Base-by-base conservation (phyloP, 495 filamentous ascomycete genomes). In the Tuber magnatum region DNA sequence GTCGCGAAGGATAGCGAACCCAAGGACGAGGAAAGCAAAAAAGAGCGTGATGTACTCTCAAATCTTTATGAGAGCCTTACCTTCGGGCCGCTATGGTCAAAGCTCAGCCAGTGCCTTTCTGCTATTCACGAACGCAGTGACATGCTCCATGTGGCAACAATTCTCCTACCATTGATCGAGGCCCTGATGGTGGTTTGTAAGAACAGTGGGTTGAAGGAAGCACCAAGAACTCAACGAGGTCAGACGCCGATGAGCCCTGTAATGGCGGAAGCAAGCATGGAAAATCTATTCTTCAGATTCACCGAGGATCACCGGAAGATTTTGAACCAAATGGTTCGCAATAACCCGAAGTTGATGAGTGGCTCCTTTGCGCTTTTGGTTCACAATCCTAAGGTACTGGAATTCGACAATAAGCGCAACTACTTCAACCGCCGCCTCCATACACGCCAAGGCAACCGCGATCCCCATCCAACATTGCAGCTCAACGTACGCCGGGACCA, bases 391-490 rank as follows among this genome's bases (percentile, higher is more conserved):
- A 98, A 97, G 88, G 95, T 99, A 22, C 85, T 99, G 69, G 95
- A 99, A 80, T 99, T 99, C 81, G 95, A 99, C 83, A 99, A 98
- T 85, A 99, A 99, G 87, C 94, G 96, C 80, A 97, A 96, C 83
- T 99, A 95, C 88, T 99, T 99, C 86, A 97, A 88, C 83, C 92
- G 96, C 68, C 92, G 92, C 78, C 88, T 99, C 32, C 95, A 98
- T 83, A 87, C 89, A 48, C 92, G 94, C 73, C 87, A 87, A 20
- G 88, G 92, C 77, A 86, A 88, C 77, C 86, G 87, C 24, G 85
- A 86, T 42, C 83, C 86, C 68, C 87, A 86, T 76, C 90, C 91
- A 74, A 87, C 96, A 74, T 87, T 99, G 70, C 94, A 97, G 83
- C 88, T 99, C 68, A 89, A 88, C 78, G 92, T 98, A 72, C 92